These are phyloP conservation scores for Pyracantha coccinea DNA, from an alignment of 331 rosid species.

Conservation along the genomic window DNA sequence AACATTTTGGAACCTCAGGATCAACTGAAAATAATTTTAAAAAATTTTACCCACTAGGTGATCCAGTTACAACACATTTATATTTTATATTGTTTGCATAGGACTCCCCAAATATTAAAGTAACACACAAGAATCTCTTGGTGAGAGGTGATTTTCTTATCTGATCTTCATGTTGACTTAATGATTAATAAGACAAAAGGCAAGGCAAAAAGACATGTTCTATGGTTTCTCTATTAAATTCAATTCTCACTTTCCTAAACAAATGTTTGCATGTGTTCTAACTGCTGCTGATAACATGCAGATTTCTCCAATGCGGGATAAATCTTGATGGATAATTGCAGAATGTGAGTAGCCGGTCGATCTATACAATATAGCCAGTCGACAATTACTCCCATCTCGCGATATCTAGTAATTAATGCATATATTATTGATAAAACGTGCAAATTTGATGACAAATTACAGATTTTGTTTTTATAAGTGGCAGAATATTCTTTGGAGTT, in stretches of 20 bases:
- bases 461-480: constrained; percentile 18
- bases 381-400: too few species aligned
- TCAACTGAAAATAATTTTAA: too few species aligned
- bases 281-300: neutral
- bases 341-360: too few species aligned
- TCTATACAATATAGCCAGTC: too few species aligned
- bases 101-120: too few species aligned
- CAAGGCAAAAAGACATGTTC: neutral
- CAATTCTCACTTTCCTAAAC: neutral
- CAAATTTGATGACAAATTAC: neutral
- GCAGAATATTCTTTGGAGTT: constrained; percentile 27
- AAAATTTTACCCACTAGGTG: fast-evolving
- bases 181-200: neutral
- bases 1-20: too few species aligned
- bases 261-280: neutral
- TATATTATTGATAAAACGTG: too few species aligned
- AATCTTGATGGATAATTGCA: too few species aligned
- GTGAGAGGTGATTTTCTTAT: neutral
- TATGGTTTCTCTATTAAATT: neutral
- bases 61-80: too few species aligned
- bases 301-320: too few species aligned
- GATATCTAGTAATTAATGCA: too few species aligned
- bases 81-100: too few species aligned
- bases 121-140: neutral
- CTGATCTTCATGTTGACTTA: neutral